Percentiles rank a stretch among this genome's conserved stretches.
Conservation (phyloP, 352 stramenopile species). For the Globisporangium middletonii region DNA sequence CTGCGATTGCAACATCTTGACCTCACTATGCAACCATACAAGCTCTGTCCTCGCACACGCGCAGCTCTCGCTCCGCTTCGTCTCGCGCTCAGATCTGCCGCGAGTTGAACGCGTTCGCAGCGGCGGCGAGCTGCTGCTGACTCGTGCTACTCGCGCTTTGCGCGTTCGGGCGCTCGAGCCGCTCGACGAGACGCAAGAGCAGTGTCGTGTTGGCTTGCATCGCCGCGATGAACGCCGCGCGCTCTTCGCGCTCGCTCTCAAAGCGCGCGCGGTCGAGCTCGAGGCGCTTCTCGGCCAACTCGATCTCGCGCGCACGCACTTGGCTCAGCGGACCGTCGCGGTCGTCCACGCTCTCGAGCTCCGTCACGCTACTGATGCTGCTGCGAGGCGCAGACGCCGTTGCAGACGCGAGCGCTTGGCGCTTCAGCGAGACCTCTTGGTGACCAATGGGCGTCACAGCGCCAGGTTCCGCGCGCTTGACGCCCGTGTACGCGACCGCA, state of each 20-base stretch:
- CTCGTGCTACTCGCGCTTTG: not conserved
- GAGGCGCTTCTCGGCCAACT: conserved; percentile 8
- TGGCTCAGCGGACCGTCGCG: conserved; percentile 1
- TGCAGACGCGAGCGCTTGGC: not conserved
- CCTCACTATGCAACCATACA: not conserved
- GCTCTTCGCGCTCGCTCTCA: conserved; percentile 12
- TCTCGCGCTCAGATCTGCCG: not conserved
- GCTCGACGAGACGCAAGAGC: conserved; percentile 9
- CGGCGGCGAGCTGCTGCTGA: not conserved
- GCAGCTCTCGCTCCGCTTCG: not conserved
- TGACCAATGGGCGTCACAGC: not conserved
- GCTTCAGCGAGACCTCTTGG: not conserved
- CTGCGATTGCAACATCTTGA: not conserved
- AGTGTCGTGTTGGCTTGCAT: conserved; percentile 13
- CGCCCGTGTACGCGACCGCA: not conserved
- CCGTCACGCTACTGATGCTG: not conserved
- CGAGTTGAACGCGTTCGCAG: not conserved
- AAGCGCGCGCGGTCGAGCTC: conserved; percentile 10
- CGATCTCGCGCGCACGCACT: conserved; percentile 6
- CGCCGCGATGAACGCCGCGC: conserved; percentile 3
- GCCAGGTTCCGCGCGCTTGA: not conserved
- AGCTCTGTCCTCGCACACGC: not conserved
- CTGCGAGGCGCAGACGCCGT: not conserved
- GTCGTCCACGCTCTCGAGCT: conserved; percentile 4
- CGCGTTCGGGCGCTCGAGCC: conserved; percentile 2